phyloP scores from a whole-genome alignment of 2,329 filamentous ascomycete species.

The Diaporthe longicolla region DNA sequence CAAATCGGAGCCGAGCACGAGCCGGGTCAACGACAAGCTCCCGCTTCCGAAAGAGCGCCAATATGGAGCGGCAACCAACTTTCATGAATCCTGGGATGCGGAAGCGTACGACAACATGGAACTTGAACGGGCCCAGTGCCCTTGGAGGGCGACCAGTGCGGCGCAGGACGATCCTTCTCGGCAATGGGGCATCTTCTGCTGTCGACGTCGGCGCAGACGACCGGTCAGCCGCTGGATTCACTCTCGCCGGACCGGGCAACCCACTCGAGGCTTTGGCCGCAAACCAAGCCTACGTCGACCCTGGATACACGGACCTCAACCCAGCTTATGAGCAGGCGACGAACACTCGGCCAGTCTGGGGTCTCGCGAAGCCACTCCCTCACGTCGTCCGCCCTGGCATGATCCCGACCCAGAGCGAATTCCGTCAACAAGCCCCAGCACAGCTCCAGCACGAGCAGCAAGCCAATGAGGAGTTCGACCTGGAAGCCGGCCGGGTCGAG shows the following conservation, averaged over 20 bases:
- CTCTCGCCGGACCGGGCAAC: slow-evolving; percentile 40
- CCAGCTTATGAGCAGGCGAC: slow-evolving; percentile 67
- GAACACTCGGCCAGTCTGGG: slow-evolving; percentile 65
- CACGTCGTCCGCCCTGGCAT: slow-evolving; percentile 67
- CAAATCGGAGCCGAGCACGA: slow-evolving; percentile 37
- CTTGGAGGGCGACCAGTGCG: slow-evolving; percentile 36
- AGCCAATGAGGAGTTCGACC: slow-evolving; percentile 36
- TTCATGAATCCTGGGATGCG: slow-evolving; percentile 33
- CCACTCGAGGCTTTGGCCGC: slow-evolving; percentile 42
- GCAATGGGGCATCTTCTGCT: slow-evolving; percentile 34
- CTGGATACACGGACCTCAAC: slow-evolving; percentile 67
- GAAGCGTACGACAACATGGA: slow-evolving; percentile 41
- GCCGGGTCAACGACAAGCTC: slow-evolving; percentile 39
- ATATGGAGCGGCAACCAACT: slow-evolving; percentile 33
- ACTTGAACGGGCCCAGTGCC: slow-evolving; percentile 39
- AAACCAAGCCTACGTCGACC: slow-evolving; percentile 63
- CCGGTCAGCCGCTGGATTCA: slow-evolving; percentile 39
- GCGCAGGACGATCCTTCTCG: slow-evolving; percentile 34
- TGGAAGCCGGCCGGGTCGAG: slow-evolving; percentile 41
- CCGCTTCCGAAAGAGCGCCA: slow-evolving; percentile 27
- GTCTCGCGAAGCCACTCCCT: slow-evolving; percentile 66
- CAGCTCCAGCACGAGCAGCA: slow-evolving; percentile 40
- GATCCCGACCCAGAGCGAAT: slow-evolving; percentile 60
- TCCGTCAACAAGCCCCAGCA: slow-evolving; percentile 47
- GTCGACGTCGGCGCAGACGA: slow-evolving; percentile 29